Evolutionary conservation across 2,329 filamentous ascomycete genomes (phyloP), one percentile per base, ranked within the genome.

Genomic region (Alternaria longipes): DNA sequence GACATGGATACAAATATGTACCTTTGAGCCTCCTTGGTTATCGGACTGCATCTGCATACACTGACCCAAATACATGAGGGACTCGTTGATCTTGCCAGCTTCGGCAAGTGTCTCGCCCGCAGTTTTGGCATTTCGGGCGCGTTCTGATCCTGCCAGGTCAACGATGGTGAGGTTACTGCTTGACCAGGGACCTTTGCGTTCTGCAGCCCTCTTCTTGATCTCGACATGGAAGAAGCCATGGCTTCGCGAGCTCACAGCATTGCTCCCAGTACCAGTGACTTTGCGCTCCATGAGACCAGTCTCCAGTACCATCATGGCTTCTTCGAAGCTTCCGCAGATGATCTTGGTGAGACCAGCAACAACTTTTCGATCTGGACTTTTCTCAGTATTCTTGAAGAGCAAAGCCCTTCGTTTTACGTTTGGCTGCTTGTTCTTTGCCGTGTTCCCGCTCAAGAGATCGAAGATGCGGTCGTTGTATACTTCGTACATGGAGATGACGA

Each of bases 401-500:
- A 99, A 81, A 0, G 92, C 89, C 28, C 94, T 88, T n/a, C 95
- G 89, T 63, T 83, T 83, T n/a, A 83, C 79, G 28, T 79, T 81
- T 28, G 80, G 79, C 50, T 78, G 74, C 63, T 82, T 90, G 5
- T 84, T 84, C 36, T 85, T 85, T 63, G 86, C 86, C 22, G 84
- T 80, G 3, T 87, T 85, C 0, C 85, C 83, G 0, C 90, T 91
- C 1, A 99, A 84, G 0, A 99, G 87, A 73, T 99, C 95, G 77
- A 96, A 98, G 67, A 99, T 98, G 36, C 94, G 90, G 80, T 99
- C 94, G 74, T 99, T 99, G 82, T 99, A 97, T 1, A 99, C 94
- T 78, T 99, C 95, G 79, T 98, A 98, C 94, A 99, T 99, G 55
- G 93, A 97, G 22, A 99, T 85, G 11, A 99, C 83, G 55, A 99